These are phyloP conservation scores for Hevea brasiliensis DNA, from an alignment of 345 rosid genomes.

Conservation along the genomic window DNA sequence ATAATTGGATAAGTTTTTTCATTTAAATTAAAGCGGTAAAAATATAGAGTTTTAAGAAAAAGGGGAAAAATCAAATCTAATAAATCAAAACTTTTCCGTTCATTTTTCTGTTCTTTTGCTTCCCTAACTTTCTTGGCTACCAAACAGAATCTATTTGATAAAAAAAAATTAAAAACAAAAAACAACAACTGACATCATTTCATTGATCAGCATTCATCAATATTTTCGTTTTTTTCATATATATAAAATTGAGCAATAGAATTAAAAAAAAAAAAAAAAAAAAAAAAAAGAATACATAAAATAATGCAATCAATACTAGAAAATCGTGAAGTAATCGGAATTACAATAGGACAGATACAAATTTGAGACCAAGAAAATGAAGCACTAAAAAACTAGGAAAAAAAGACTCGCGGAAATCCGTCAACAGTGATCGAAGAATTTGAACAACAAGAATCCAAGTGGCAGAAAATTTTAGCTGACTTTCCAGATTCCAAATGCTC, in stretches of 20 bases:
- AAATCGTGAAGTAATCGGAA: background rate
- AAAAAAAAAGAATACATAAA: too few relatives aligned
- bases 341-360: background rate
- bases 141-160: slow-evolving; percentile 2
- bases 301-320: background rate
- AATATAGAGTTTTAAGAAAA: too few relatives aligned
- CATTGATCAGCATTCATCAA: background rate
- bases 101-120: too few relatives aligned
- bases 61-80: too few relatives aligned
- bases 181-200: background rate
- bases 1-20: too few relatives aligned
- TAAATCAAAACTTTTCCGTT: too few relatives aligned
- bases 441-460: background rate
- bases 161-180: background rate
- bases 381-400: background rate
- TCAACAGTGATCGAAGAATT: background rate
- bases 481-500: background rate
- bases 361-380: background rate
- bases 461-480: background rate
- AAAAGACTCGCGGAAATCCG: slow-evolving; percentile 17
- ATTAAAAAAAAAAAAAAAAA: too few relatives aligned
- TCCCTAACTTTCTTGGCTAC: background rate
- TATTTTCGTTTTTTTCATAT: too few relatives aligned
- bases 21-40: too few relatives aligned
- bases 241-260: too few relatives aligned